phyloP scores from a whole-genome alignment of 345 rosid genomes.

The Salix caprea region DNA sequence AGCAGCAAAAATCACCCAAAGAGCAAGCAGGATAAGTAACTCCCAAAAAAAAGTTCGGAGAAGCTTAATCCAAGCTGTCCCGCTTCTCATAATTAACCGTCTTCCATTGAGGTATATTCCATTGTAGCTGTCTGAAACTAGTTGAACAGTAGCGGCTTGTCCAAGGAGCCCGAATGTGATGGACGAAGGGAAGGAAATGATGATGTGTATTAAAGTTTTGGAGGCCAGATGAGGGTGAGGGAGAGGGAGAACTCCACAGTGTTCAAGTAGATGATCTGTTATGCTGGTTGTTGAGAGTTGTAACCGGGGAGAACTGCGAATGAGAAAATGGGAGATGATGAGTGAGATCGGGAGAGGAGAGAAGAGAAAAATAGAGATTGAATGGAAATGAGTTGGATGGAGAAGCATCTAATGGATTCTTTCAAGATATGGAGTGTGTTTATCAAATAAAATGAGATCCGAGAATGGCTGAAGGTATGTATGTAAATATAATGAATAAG shows the following conservation, averaged over 20 bases:
- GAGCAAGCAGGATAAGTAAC: conserved; percentile 14
- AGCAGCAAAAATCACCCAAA: conserved; percentile 13
- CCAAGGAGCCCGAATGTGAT: conserved; percentile 28
- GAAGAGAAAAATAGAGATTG: conserved; percentile 27
- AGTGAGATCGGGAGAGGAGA: conserved; percentile 31
- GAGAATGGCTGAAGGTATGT: background rate
- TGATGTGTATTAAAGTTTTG: conserved; percentile 19
- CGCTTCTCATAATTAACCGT: conserved; percentile 20
- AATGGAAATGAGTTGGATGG: conserved; percentile 30
- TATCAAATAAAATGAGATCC: conserved; percentile 10
- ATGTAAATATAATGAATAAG: background rate
- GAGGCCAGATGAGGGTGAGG: conserved; percentile 7
- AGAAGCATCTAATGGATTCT: conserved; percentile 35
- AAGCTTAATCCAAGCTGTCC: conserved; percentile 26
- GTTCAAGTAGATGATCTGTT: conserved; percentile 10
- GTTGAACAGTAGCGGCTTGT: conserved; percentile 27
- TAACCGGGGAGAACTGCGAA: conserved; percentile 15
- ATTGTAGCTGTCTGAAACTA: conserved; percentile 31
- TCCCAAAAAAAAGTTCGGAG: conserved; percentile 30
- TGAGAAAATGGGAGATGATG: conserved; percentile 27
- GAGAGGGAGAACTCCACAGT: background rate
- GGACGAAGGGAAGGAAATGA: conserved; percentile 29
- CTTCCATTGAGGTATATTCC: conserved; percentile 24
- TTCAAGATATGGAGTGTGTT: conserved; percentile 20
- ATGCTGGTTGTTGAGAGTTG: conserved; percentile 6